These are phyloP conservation scores for Angophora floribunda DNA, from an alignment of 345 rosid genomes.

Conservation along the genomic window DNA sequence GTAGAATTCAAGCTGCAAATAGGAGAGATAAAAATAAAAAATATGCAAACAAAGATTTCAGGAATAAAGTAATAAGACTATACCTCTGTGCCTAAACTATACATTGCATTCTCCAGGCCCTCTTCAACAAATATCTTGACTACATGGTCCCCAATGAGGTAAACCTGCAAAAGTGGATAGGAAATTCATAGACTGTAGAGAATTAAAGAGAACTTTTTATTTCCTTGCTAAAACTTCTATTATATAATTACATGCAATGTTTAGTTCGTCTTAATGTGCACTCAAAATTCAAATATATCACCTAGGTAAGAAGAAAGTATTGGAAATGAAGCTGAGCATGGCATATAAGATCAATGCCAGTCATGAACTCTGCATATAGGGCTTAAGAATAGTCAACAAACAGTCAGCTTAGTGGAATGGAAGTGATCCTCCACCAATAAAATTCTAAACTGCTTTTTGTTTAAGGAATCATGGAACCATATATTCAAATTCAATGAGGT, in stretches of 20 bases:
- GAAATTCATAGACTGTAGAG: not conserved
- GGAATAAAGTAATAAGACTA: not conserved
- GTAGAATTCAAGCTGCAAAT: conserved; percentile 82
- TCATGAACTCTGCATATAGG: not conserved
- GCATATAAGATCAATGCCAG: not conserved
- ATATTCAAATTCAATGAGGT: not conserved
- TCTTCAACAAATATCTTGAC: conserved; percentile 81
- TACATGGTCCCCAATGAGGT: conserved; percentile 58
- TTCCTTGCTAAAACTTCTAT: not conserved
- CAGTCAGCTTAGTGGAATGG: not conserved
- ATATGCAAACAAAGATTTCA: not conserved
- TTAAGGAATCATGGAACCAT: not conserved
- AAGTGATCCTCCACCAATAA: not conserved
- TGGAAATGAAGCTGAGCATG: not conserved
- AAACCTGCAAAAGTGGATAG: conserved; percentile 43
- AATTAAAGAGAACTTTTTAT: not conserved
- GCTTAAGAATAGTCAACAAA: not conserved
- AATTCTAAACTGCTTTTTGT: not conserved
- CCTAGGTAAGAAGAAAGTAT: not conserved
- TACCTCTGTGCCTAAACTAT: conserved; percentile 92
- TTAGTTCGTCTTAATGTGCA: not conserved
- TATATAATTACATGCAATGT: not conserved
- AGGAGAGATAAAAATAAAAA: conserved; percentile 5
- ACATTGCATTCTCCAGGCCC: conserved; percentile 69
- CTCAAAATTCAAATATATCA: not conserved